Conservation (phyloP, 208 protist genomes). For the Naegleria fowleri region DNA sequence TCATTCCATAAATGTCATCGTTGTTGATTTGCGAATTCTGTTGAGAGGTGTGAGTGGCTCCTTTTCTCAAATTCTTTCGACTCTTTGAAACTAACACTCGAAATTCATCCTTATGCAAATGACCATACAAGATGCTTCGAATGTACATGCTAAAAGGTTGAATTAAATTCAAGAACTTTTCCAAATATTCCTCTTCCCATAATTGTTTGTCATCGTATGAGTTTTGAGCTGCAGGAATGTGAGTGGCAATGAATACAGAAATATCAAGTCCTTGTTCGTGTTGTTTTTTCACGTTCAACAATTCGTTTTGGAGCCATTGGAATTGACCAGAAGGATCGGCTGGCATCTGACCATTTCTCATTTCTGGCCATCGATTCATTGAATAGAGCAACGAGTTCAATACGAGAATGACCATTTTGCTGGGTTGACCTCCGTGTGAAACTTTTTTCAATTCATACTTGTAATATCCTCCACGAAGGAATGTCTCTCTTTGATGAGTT, state of each 20-base stretch:
- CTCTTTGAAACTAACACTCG: background rate
- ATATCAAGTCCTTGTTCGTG: background rate
- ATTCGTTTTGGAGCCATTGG: background rate
- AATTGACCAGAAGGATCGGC: background rate
- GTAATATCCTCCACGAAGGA: background rate
- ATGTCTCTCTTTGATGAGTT: background rate
- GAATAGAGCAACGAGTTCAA: background rate
- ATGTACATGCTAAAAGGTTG: background rate
- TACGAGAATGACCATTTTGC: background rate
- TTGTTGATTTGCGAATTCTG: background rate
- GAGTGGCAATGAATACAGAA: background rate
- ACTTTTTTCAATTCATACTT: background rate
- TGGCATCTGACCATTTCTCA: background rate
- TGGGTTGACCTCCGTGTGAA: background rate
- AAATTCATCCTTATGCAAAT: conserved; percentile 11
- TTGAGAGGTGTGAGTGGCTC: too few relatives aligned
- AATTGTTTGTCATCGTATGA: background rate
- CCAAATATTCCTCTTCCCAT: background rate
- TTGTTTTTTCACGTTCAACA: background rate
- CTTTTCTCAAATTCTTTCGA: too few relatives aligned
- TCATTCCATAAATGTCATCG: background rate
- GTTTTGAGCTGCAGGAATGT: conserved; percentile 14
- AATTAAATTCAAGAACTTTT: background rate
- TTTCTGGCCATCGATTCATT: background rate
- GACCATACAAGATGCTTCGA: background rate